These are phyloP conservation scores for Coleophoma eucalyptorum DNA, from an alignment of 2,329 filamentous ascomycete genomes.

Conservation along the genomic window DNA sequence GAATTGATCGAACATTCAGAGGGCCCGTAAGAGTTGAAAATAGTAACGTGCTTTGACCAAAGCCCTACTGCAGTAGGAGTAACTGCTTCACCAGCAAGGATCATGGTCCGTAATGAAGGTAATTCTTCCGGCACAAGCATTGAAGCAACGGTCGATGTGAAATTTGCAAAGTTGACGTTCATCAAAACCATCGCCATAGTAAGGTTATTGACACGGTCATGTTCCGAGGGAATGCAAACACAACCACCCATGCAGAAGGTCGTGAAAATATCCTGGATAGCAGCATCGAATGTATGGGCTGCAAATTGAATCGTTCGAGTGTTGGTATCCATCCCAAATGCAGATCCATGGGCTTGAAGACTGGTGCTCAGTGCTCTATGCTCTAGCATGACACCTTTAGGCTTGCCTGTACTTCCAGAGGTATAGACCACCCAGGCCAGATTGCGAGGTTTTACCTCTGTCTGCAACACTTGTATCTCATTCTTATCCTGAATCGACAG, in stretches of 20 bases:
- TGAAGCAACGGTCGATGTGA: conserved; percentile 13
- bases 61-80: conserved; percentile 8
- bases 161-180: conserved; percentile 9
- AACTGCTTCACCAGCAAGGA: conserved; percentile 12
- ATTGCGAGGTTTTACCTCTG: conserved; percentile 4
- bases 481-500: neutral
- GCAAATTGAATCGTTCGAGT: conserved; percentile 12
- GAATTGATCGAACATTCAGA: conserved; percentile 11
- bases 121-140: conserved; percentile 9
- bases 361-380: conserved; percentile 7
- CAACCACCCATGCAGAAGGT: conserved; percentile 10
- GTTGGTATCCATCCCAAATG: conserved; percentile 2
- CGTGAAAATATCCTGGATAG: conserved; percentile 11
- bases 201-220: conserved; percentile 12
- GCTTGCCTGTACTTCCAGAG: conserved; percentile 11
- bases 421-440: conserved; percentile 11
- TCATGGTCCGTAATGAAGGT: conserved; percentile 9
- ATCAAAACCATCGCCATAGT: conserved; percentile 7
- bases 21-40: conserved; percentile 12
- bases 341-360: conserved; percentile 4
- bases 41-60: conserved; percentile 6
- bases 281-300: conserved; percentile 10
- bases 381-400: conserved; percentile 12
- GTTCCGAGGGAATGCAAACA: conserved; percentile 13
- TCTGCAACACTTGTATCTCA: neutral